Evolutionary conservation across 2,329 filamentous ascomycete genomes (phyloP).

Genomic region (Aureobasidium mangrovei): DNA sequence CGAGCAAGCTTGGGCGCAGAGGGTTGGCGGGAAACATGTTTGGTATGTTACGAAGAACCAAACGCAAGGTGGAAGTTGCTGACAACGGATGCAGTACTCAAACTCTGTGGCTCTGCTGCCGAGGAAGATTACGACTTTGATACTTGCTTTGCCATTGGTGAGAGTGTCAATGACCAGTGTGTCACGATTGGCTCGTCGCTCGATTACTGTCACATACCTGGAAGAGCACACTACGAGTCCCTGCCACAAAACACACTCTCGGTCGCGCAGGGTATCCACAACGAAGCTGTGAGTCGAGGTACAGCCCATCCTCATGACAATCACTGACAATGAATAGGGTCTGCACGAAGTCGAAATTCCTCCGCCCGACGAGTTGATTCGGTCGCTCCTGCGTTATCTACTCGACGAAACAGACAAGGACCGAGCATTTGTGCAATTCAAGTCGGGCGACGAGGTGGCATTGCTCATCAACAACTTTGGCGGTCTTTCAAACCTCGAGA

Average conservation of each 20-base stretch:
- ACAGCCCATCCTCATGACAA: not conserved
- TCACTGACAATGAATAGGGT: constrained; percentile 24
- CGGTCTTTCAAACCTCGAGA: constrained; percentile 40
- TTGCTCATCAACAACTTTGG: constrained; percentile 44
- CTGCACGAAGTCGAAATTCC: constrained; percentile 40
- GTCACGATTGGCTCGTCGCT: constrained; percentile 44
- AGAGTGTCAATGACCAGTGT: constrained; percentile 36
- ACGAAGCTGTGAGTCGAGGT: constrained; percentile 35
- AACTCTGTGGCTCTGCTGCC: constrained; percentile 39
- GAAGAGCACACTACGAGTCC: constrained; percentile 40
- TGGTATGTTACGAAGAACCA: constrained; percentile 19
- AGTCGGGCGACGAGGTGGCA: constrained; percentile 35
- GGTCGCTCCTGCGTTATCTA: constrained; percentile 41
- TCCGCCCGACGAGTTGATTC: constrained; percentile 39
- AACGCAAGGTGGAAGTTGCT: not conserved
- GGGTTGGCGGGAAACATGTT: constrained; percentile 44
- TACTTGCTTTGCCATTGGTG: constrained; percentile 36
- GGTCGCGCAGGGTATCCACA: constrained; percentile 44
- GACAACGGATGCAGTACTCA: constrained; percentile 30
- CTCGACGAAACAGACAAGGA: constrained; percentile 40
- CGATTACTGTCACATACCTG: constrained; percentile 47
- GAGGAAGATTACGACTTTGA: constrained; percentile 38
- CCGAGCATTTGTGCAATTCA: constrained; percentile 42
- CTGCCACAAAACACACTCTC: constrained; percentile 28
- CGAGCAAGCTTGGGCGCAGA: constrained; percentile 40